A percentile compares a stretch with the other conserved stretches of the same genome.
Evolutionary conservation across 495 filamentous ascomycete species (phyloP).

Genomic region (Penicillium chermesinum): DNA sequence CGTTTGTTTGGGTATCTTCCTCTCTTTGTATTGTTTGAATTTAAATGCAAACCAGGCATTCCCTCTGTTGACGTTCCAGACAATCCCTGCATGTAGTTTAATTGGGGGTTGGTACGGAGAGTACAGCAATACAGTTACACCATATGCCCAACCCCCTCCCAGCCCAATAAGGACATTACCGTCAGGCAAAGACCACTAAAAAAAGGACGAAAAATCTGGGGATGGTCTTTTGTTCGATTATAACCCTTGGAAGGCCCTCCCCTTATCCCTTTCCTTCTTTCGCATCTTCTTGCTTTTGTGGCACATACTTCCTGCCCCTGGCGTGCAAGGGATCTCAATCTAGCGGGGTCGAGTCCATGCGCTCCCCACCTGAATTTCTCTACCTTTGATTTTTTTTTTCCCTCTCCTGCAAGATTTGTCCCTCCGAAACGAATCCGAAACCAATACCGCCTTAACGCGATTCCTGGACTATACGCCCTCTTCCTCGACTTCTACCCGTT

Average conservation of each 20-base stretch:
- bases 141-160: slow-evolving; percentile 5
- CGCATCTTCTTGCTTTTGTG: too few species aligned
- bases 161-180: slow-evolving; percentile 6
- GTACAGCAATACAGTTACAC: slow-evolving; percentile 7
- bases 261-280: not conserved
- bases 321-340: slow-evolving; percentile 5
- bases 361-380: not conserved
- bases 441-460: not conserved
- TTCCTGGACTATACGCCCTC: too few species aligned
- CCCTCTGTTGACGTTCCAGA: not conserved
- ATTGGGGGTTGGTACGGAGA: too few species aligned
- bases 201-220: not conserved
- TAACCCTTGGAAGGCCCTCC: not conserved
- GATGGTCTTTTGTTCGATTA: not conserved
- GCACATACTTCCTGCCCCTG: not conserved
- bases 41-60: slow-evolving; percentile 4
- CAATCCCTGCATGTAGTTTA: too few species aligned
- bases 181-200: slow-evolving; percentile 3
- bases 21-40: not conserved
- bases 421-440: not conserved
- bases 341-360: slow-evolving; percentile 2
- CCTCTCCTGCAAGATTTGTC: not conserved
- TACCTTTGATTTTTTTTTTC: not conserved
- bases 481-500: not conserved
- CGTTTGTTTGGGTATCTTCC: not conserved